Conservation (phyloP, 768 basidiomycete genomes). For the Naganishia antarctica region DNA sequence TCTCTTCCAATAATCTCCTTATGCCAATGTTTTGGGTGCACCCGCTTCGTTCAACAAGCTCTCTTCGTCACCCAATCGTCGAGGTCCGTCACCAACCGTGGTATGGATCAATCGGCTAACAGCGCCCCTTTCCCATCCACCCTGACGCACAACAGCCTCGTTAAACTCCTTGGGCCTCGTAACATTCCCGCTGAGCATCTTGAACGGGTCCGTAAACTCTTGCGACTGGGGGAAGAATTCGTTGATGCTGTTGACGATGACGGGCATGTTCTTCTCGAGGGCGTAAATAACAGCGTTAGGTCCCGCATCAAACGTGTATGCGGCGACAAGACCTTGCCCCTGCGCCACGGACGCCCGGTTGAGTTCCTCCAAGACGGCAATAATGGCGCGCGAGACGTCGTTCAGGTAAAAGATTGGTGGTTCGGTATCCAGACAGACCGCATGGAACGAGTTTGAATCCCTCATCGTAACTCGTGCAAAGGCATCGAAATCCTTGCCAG, state of each 20-base stretch:
- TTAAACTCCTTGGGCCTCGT: slow-evolving; percentile 66
- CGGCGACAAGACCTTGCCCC: slow-evolving; percentile 67
- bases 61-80: slow-evolving; percentile 60
- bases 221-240: slow-evolving; percentile 82
- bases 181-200: slow-evolving; percentile 53
- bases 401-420: slow-evolving; percentile 99
- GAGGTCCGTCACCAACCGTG: slow-evolving; percentile 82
- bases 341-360: slow-evolving; percentile 68
- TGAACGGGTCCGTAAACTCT: slow-evolving; percentile 70
- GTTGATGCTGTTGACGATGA: slow-evolving; percentile 70
- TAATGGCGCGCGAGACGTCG: slow-evolving; percentile 90
- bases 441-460: slow-evolving; percentile 98
- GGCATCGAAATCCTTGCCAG: slow-evolving; percentile 69
- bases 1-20: neutral
- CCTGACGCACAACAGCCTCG: slow-evolving; percentile 63
- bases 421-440: slow-evolving; percentile 90
- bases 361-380: slow-evolving; percentile 82
- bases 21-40: slow-evolving; percentile 55
- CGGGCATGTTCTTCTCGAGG: slow-evolving; percentile 65
- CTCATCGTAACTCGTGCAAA: slow-evolving; percentile 93
- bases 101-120: slow-evolving; percentile 91
- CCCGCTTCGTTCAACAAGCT: slow-evolving; percentile 66
- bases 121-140: slow-evolving; percentile 61
- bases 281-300: slow-evolving; percentile 98
- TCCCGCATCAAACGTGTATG: slow-evolving; percentile 98